These are phyloP conservation scores for Aspergillus sp. DNA, from an alignment of 2,329 filamentous ascomycete genomes.

Conservation along the genomic window DNA sequence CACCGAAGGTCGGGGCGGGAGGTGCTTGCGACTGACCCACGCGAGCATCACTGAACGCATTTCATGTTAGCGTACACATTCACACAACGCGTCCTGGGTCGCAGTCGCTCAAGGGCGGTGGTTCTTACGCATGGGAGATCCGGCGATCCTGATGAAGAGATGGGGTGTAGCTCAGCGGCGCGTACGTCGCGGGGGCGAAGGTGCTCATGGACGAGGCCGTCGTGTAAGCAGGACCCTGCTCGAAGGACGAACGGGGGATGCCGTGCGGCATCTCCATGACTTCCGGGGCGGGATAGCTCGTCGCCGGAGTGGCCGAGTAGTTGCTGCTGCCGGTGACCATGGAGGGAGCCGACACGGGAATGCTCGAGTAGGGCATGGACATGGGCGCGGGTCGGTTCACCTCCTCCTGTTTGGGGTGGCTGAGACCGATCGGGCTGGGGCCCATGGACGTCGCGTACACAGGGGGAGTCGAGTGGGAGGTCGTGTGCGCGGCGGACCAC, in stretches of 20 bases:
- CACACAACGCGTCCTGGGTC: background rate
- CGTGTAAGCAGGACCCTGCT: slow-evolving; percentile 67
- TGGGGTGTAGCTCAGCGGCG: slow-evolving; percentile 71
- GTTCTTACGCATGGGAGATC: slow-evolving; percentile 81
- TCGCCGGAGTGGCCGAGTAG: slow-evolving; percentile 57
- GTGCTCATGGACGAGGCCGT: slow-evolving; percentile 68
- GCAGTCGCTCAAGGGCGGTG: background rate
- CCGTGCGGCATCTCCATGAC: slow-evolving; percentile 73
- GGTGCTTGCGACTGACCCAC: slow-evolving; percentile 49
- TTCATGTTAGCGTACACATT: slow-evolving; percentile 16
- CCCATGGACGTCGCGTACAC: slow-evolving; percentile 59
- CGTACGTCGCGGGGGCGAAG: slow-evolving; percentile 70
- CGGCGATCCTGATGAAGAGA: slow-evolving; percentile 64
- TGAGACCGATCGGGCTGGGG: slow-evolving; percentile 56
- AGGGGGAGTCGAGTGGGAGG: slow-evolving; percentile 63
- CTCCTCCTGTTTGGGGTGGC: slow-evolving; percentile 59
- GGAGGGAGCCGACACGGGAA: slow-evolving; percentile 71
- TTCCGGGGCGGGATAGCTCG: slow-evolving; percentile 60
- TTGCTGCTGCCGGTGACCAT: slow-evolving; percentile 64
- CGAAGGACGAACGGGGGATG: slow-evolving; percentile 72
- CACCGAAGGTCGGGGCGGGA: slow-evolving; percentile 69
- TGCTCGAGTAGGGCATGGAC: slow-evolving; percentile 68
- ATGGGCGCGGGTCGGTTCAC: slow-evolving; percentile 58
- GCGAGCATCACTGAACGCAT: slow-evolving; percentile 31
- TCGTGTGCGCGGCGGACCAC: slow-evolving; percentile 66